Base-by-base conservation (phyloP, 1,284 basidiomycete genomes). In the Malassezia slooffiae region DNA sequence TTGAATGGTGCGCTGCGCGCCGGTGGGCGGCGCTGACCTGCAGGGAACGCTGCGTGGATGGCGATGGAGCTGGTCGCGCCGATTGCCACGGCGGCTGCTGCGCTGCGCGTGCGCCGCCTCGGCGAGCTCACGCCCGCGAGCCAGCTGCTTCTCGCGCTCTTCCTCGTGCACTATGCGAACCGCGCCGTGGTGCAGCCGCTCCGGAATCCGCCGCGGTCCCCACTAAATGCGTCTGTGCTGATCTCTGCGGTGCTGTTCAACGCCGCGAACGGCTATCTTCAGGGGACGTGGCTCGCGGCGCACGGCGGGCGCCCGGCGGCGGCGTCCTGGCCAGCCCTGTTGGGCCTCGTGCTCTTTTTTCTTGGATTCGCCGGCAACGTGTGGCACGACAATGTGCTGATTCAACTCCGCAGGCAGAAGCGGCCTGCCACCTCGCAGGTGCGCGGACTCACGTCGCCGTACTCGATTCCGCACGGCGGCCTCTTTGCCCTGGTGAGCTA, bases 401-500 rank as follows among this genome's bases (percentile, higher is more conserved):
- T 87, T 58, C 75, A 85, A 64, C 74, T 84, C 35, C 76, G 81
- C 7, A 34, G 41, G n/a, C n/a, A 19, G 22, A 43, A 46, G 16
- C 19, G 44, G 15, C 23, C 21, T 3, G 22, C 33, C 3, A 46
- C 17, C 8, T 9, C 29, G 24, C 28, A 32, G 5, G 23, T 43
- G 9, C 35, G 19, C 11, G 28, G 15, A 5, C 16, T n/a, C 2
- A 3, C 27, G 1, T 13, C 35, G 3, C 75, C 81, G 70, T 93
- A 93, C 67, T 79, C 79, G 4, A 81, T 93, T 50, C 89, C 89
- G 0, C 75, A 80, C 40, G 88, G 87, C 0, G 79, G 80, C 4
- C 72, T 91, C 23, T 93, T 85, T 74, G 62, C 70, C 36, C 79
- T 77, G 63, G 75, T 93, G 54, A 86, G 85, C n/a, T 90, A 81